Evolutionary conservation across 805 yeast genomes (phyloP), one percentile per base, ranked within the genome.

Genomic region (Cyberlindnera lachancei): DNA sequence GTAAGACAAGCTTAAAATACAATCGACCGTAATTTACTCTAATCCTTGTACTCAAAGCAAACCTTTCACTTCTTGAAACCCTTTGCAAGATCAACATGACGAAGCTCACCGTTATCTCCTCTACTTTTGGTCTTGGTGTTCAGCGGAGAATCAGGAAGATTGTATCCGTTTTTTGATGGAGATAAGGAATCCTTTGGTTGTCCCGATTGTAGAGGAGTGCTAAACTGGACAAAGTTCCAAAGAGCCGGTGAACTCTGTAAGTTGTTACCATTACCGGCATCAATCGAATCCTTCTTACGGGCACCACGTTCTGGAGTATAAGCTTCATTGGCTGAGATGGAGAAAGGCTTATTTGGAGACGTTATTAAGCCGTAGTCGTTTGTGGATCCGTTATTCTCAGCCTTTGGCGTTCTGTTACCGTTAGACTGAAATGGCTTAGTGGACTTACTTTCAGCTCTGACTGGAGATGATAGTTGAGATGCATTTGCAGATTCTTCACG

Each of bases 181-280:
- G 49, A 40, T 11, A 19, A 35, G 12, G 31, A 37, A 25, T 35
- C 44, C 23, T 34, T 41, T n/a, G 25, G 34, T 26, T 44, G 42
- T 6, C 47, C 48, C n/a, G 49, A 46, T 22, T 48, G 52, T 29
- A 47, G 35, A 20, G 56, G 56, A 4, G 77, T 70, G 25, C 73
- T 63, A 34, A 88, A 77, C 48, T 87, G 95, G 50, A 88, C 85
- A 59, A 84, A 78, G 52, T 82, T 84, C 96, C 96, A 85, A 37
- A 88, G 73, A 13, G 95, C 96, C 2, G 97, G 97, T 2, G 95
- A 84, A 19, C 61, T 56, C 32, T 58, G 59, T 24, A 52, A 33
- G 20, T 39, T 41, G 21, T 21, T 33, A 16, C 23, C 36, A n/a
- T 14, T 28, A 19, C 38, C 44, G 27, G 34, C 45, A 30, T 49